A percentile compares a stretch with the other conserved stretches of the same genome.
Evolutionary conservation across 805 yeast species (phyloP).

Genomic region (Torulaspora franciscae): DNA sequence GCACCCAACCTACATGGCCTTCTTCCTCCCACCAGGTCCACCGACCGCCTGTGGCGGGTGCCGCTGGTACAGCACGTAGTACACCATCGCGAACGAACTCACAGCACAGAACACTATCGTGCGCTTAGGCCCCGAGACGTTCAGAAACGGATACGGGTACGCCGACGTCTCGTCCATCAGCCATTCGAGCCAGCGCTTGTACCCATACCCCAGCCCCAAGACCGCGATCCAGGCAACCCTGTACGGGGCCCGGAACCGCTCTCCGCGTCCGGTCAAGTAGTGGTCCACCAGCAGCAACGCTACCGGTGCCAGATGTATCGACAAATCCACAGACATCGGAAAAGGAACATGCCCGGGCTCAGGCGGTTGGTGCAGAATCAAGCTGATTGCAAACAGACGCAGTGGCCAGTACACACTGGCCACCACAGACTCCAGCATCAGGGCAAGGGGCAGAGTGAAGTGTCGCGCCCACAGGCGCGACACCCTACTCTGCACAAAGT

Average conservation of each 20-base stretch:
- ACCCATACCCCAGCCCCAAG: constrained; percentile 40
- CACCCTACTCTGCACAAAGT: constrained; percentile 15
- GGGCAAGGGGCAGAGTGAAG: constrained; percentile 44
- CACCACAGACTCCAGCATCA: constrained; percentile 58
- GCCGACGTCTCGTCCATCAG: constrained; percentile 43
- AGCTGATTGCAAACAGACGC: constrained; percentile 45
- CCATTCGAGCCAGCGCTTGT: constrained; percentile 49
- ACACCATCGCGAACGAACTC: constrained; percentile 36
- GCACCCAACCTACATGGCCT: not conserved
- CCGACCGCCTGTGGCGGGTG: constrained; percentile 23
- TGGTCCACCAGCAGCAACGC: constrained; percentile 50
- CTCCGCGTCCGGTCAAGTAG: constrained; percentile 45
- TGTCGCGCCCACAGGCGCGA: constrained; percentile 31
- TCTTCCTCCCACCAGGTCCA: not conserved
- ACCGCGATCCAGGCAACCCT: constrained; percentile 41
- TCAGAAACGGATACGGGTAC: constrained; percentile 67
- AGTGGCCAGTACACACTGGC: constrained; percentile 67
- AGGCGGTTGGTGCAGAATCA: constrained; percentile 41
- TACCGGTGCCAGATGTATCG: constrained; percentile 58
- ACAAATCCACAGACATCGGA: constrained; percentile 49
- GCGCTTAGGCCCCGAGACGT: constrained; percentile 45
- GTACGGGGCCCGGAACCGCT: constrained; percentile 34
- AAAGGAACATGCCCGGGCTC: constrained; percentile 32
- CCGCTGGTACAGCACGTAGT: constrained; percentile 30
- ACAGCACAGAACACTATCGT: constrained; percentile 47